These are phyloP conservation scores for Fusarium heterosporum DNA, from an alignment of 2,329 filamentous ascomycete species.

Conservation along the genomic window DNA sequence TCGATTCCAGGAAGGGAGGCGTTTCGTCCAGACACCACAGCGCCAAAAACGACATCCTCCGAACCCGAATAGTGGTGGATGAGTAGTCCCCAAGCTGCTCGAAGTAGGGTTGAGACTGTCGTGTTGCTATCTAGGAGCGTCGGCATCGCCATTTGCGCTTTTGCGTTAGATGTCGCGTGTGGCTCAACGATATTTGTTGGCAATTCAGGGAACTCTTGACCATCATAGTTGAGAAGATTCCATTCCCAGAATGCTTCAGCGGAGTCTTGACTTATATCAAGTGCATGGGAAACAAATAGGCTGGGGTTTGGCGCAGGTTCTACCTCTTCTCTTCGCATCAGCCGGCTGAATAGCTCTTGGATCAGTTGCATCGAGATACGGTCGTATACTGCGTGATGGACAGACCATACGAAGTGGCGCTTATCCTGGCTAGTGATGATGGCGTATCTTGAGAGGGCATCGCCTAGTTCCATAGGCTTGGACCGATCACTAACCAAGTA, in stretches of 20 bases:
- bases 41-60: slow-evolving; percentile 57
- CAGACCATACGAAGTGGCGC: slow-evolving; percentile 40
- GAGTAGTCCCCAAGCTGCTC: slow-evolving; percentile 63
- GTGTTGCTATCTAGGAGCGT: neutral
- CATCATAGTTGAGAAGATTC: neutral
- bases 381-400: slow-evolving; percentile 49
- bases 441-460: neutral
- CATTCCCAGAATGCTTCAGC: neutral
- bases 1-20: slow-evolving; percentile 40
- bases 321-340: neutral
- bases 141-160: neutral
- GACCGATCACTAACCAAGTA: slow-evolving; percentile 23
- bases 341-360: neutral
- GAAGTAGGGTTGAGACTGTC: slow-evolving; percentile 23
- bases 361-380: slow-evolving; percentile 38
- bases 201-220: neutral
- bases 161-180: neutral
- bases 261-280: neutral
- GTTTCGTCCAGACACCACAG: slow-evolving; percentile 56
- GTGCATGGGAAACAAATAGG: neutral
- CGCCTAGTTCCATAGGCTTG: slow-evolving; percentile 13
- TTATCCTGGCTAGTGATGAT: neutral
- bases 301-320: neutral
- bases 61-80: slow-evolving; percentile 54
- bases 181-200: neutral